A percentile compares a stretch with the other conserved stretches of the same genome.
phyloP scores from a whole-genome alignment of 192 early-diverging fungal genomes.

The Podila epicladia region DNA sequence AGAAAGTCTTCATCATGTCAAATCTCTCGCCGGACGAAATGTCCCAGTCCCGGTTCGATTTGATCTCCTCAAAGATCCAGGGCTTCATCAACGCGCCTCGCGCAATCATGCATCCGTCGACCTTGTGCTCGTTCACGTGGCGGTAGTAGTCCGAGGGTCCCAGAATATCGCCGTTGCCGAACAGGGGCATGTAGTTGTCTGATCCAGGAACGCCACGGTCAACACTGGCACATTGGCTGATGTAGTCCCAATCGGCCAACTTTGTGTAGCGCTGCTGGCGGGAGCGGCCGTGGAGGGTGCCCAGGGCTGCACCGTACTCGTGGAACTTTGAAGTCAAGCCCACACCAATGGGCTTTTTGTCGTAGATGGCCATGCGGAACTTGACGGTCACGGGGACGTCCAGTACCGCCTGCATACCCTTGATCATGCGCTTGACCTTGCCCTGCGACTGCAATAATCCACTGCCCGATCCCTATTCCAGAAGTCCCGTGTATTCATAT shows the following conservation, averaged over 20 bases:
- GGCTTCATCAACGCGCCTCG: slow-evolving; percentile 87
- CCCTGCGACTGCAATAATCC: slow-evolving; percentile 76
- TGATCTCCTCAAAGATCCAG: slow-evolving; percentile 97
- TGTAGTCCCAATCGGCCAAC: slow-evolving; percentile 93
- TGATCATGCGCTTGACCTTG: slow-evolving; percentile 80
- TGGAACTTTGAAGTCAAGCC: slow-evolving; percentile 77
- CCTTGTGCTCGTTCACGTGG: slow-evolving; percentile 66
- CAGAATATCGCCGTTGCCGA: slow-evolving; percentile 87
- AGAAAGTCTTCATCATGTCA: slow-evolving; percentile 87
- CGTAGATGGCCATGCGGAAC: slow-evolving; percentile 80
- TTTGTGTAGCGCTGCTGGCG: slow-evolving; percentile 93
- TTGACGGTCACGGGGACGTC: slow-evolving; percentile 92
- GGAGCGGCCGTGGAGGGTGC: slow-evolving; percentile 87
- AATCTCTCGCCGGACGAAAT: slow-evolving; percentile 91
- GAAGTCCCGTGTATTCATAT: not conserved
- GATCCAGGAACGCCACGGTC: slow-evolving; percentile 65
- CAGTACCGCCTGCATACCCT: slow-evolving; percentile 73
- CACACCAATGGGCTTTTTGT: slow-evolving; percentile 71
- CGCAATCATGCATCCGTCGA: slow-evolving; percentile 93
- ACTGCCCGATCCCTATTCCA: slow-evolving; percentile 77
- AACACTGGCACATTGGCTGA: slow-evolving; percentile 64
- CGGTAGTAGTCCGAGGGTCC: slow-evolving; percentile 86
- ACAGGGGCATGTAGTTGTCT: slow-evolving; percentile 42
- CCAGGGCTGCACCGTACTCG: slow-evolving; percentile 54
- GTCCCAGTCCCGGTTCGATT: slow-evolving; percentile 87